Percentiles rank a stretch among this genome's conserved stretches.
These are phyloP conservation scores for Trichosporon sp. DNA, from an alignment of 1,284 basidiomycete genomes.

Conservation along the genomic window DNA sequence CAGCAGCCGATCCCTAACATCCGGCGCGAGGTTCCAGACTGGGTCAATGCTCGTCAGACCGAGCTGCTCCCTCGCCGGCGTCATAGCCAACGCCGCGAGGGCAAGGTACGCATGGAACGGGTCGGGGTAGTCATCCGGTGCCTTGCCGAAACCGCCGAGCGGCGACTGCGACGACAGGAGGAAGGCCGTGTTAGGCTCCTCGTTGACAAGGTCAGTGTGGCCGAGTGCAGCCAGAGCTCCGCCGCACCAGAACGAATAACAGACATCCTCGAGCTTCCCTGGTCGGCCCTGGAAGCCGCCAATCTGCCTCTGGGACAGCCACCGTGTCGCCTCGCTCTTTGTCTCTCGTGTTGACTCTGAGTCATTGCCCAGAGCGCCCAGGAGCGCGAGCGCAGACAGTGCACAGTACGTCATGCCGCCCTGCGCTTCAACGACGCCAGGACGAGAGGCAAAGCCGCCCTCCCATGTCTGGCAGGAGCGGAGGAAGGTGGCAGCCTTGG, in stretches of 20 bases:
- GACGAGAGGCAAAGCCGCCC: slow-evolving; percentile 81
- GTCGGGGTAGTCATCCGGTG: slow-evolving; percentile 72
- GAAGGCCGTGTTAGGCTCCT: slow-evolving; percentile 56
- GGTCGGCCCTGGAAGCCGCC: slow-evolving; percentile 83
- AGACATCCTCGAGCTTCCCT: slow-evolving; percentile 78
- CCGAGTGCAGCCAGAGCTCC: slow-evolving; percentile 68
- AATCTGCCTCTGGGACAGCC: slow-evolving; percentile 68
- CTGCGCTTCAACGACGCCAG: slow-evolving; percentile 72
- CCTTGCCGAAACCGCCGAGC: slow-evolving; percentile 77
- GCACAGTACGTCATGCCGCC: slow-evolving; percentile 93
- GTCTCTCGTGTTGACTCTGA: too few relatives aligned
- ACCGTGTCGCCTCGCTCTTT: slow-evolving; percentile 54
- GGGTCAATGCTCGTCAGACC: slow-evolving; percentile 60
- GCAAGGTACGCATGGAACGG: slow-evolving; percentile 88
- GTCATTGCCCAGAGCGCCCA: slow-evolving; percentile 12
- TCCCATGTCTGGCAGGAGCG: slow-evolving; percentile 74
- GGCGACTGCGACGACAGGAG: slow-evolving; percentile 70
- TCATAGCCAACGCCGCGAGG: slow-evolving; percentile 69
- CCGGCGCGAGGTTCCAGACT: slow-evolving; percentile 61
- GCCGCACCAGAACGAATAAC: slow-evolving; percentile 92
- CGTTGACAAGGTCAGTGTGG: slow-evolving; percentile 56
- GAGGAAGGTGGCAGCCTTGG: slow-evolving; percentile 52
- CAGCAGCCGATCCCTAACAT: slow-evolving; percentile 61
- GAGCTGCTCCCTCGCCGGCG: slow-evolving; percentile 53
- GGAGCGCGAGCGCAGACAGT: slow-evolving; percentile 65